Evolutionary conservation across 352 stramenopile species (phyloP), one percentile per base, ranked within the genome.

Genomic region (Phytophthora crassamura): DNA sequence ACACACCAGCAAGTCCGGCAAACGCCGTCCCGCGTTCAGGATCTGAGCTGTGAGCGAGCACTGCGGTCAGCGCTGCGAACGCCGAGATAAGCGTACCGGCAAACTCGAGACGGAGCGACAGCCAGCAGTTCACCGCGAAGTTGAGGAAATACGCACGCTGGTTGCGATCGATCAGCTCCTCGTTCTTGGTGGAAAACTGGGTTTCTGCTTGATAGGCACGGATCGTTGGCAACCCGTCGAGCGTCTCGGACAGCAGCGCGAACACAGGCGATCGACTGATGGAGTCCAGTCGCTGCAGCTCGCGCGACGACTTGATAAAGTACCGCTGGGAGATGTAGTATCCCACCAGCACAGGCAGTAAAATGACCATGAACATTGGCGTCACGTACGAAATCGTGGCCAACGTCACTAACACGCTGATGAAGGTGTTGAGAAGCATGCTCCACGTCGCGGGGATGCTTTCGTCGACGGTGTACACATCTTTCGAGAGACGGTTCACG

Each of bases 201-300:
- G 66, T 57, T 45, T 89, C 81, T 5, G 72, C 81, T 33, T 57
- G 66, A 52, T 85, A 97, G 0, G 90, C 86, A 62, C 97, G 90
- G 35, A 99, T 99, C 4, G 94, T 99, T 3, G 92, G 66, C 12
- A 99, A 81, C 18, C 98, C 98, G 54, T 94, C 89, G 8, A 99
- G 74, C 33, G 88, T 99, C 77, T 99, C 97, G 0, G 89, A 90
- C 20, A 99, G 73, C 63, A 98, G 73, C 10, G 91, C 87, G 72
- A 98, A 99, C n/a, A 99, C 91, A 15, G 98, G 97, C 38, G 92
- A 92, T 35, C 84, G 82, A 49, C 74, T 90, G 62, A 99, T 88
- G 5, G 92, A 97, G 68, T 99, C 97, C 30, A 99, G 82, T 41
- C 97, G 88, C 79, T 99, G 98, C 4, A 99, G 74, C 62, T 99